A percentile compares a stretch with the other conserved stretches of the same genome.
These are phyloP conservation scores for Diaporthe helianthi DNA, from an alignment of 2,329 filamentous ascomycete species.

Conservation along the genomic window DNA sequence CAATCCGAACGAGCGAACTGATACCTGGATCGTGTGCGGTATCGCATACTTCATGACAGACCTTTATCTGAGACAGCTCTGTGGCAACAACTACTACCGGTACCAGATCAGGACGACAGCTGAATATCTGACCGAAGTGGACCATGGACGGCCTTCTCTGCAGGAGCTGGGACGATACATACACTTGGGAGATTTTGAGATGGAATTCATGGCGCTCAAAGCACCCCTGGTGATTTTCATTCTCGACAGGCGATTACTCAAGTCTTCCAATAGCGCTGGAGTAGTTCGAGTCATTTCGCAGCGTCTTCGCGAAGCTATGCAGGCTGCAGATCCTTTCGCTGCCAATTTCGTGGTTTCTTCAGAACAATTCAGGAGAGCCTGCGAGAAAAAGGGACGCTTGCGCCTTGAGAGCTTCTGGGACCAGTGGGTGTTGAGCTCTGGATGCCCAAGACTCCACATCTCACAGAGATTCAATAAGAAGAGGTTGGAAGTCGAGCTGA, in stretches of 20 bases:
- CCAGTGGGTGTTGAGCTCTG: constrained; percentile 89
- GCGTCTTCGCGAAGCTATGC: constrained; percentile 85
- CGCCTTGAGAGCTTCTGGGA: constrained; percentile 90
- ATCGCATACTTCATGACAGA: constrained; percentile 96
- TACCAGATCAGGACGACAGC: constrained; percentile 87
- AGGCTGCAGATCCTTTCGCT: constrained; percentile 45
- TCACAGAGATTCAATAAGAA: constrained; percentile 97
- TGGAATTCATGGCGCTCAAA: constrained; percentile 90
- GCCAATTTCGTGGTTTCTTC: constrained; percentile 63
- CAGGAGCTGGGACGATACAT: constrained; percentile 80
- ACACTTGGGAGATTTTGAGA: constrained; percentile 82
- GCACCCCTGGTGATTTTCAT: constrained; percentile 92
- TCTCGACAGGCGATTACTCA: constrained; percentile 87
- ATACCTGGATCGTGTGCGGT: constrained; percentile 89
- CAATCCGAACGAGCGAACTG: constrained; percentile 78
- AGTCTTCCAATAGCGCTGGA: constrained; percentile 84
- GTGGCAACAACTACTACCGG: constrained; percentile 93
- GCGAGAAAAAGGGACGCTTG: constrained; percentile 87
- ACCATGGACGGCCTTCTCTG: constrained; percentile 82
- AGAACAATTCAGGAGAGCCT: constrained; percentile 79
- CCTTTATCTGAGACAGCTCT: constrained; percentile 86
- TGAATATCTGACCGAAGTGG: constrained; percentile 81
- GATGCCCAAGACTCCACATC: constrained; percentile 87
- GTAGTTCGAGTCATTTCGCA: constrained; percentile 86
- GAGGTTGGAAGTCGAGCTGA: constrained; percentile 91